Conservation (phyloP, 2,329 filamentous ascomycete genomes). For the Emmonsia crescens region DNA sequence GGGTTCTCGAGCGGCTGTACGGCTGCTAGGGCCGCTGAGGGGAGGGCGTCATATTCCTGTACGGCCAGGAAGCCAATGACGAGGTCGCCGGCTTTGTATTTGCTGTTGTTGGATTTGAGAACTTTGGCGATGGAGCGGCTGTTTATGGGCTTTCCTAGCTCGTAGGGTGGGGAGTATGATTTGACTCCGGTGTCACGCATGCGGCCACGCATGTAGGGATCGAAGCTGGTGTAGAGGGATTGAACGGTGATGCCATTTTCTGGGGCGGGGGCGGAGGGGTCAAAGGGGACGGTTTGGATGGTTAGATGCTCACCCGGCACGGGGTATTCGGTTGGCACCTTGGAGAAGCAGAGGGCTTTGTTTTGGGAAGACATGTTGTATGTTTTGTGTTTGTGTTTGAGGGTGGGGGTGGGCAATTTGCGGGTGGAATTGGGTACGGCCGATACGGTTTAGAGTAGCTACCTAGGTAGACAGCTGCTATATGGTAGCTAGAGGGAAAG, state of each 20-base stretch:
- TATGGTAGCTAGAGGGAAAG: neutral
- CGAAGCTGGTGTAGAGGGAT: conserved; percentile 64
- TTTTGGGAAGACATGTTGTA: conserved; percentile 39
- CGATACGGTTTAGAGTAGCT: neutral
- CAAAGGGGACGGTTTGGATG: conserved; percentile 56
- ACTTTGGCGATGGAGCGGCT: conserved; percentile 58
- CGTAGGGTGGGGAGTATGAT: conserved; percentile 58
- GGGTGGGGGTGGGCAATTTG: neutral
- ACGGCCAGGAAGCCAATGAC: conserved; percentile 48
- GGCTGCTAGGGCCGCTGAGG: conserved; percentile 32
- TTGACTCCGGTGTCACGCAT: conserved; percentile 57
- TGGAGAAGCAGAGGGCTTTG: conserved; percentile 66
- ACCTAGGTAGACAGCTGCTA: neutral
- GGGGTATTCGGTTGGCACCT: conserved; percentile 55
- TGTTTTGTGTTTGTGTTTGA: neutral
- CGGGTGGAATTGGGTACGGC: neutral
- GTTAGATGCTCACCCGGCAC: conserved; percentile 59
- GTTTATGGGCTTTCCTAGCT: conserved; percentile 51
- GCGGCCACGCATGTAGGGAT: conserved; percentile 73
- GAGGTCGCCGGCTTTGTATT: conserved; percentile 58
- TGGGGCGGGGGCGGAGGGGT: conserved; percentile 45
- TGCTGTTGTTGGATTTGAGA: conserved; percentile 53
- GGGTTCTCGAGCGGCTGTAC: conserved; percentile 50
- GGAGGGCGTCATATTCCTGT: conserved; percentile 57
- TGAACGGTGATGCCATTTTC: conserved; percentile 58